Base-by-base conservation (phyloP, 805 yeast genomes). In the Pichia exigua region DNA sequence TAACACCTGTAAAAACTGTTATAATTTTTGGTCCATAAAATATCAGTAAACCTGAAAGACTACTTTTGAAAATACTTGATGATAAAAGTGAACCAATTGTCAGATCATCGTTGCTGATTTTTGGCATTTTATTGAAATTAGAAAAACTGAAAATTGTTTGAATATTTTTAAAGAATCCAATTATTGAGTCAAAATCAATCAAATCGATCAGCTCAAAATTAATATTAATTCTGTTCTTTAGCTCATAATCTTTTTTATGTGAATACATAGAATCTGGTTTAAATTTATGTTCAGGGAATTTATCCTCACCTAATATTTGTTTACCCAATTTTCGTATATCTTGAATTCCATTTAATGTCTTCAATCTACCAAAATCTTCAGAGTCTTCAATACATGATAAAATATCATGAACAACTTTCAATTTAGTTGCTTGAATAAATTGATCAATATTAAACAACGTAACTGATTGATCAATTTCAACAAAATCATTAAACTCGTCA, bases 181-280 rank as follows among this genome's bases (percentile, higher is more conserved):
- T n/a, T n/a, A 56, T 45, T 58, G 91, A 95, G 61, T 91, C 73
- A 58, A 90, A 82, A 68, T 94, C 97, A n/a, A 73, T 49, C 6
- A 87, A 42, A 13, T 84, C 79, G 24, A 92, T 73, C 57, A 90
- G 94, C 61, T 91, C 73, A 59, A 90, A 83, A 15, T 72, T 50
- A 4, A 87, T 43, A 15, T 83, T 78, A 20, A 92, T 75, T 21
- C 78, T 75, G 26, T 79, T 79, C 46, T 78, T 73, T 27, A 91
- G 71, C 41, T 77, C 74, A 55, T 83, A 78, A 60, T 94, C 96
- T 41, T 75, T 78, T 52, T 76, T 75, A 58, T 89, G 81, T 2
- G 89, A 79, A 61, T 90, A 92, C 98, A 94, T 94, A 41, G 85
- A 76, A 28, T 81, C 82, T 11, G 85, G 76, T 52, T 84, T 77